Percentiles rank a stretch among this genome's conserved stretches.
Evolutionary conservation across 1,284 basidiomycete species (phyloP).

Genomic region (Cryptococcus hybrid): DNA sequence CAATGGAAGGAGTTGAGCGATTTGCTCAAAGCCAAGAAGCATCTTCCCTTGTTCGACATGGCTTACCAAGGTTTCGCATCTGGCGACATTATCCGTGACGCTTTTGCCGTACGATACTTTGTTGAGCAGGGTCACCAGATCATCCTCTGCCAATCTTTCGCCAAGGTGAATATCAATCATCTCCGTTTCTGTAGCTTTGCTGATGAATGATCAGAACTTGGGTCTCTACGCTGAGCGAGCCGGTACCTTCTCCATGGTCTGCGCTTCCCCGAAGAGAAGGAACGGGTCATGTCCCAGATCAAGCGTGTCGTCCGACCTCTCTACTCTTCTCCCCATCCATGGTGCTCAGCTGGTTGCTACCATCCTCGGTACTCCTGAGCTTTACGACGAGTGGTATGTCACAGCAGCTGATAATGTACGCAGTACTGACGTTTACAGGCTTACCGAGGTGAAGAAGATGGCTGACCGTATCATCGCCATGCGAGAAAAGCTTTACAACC

Average conservation of each 20-base stretch:
- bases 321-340: constrained; percentile 87
- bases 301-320: constrained; percentile 96
- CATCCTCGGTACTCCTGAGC: constrained; percentile 70
- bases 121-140: constrained; percentile 83
- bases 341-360: constrained; percentile 86
- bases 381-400: constrained; percentile 76
- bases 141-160: constrained; percentile 89
- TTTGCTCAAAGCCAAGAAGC: constrained; percentile 64
- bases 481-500: constrained; percentile 79
- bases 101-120: constrained; percentile 95
- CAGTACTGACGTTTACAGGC: constrained; percentile 40
- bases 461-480: constrained; percentile 95
- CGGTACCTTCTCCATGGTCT: constrained; percentile 85
- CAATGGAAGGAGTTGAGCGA: constrained; percentile 94
- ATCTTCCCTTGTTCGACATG: constrained; percentile 61
- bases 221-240: constrained; percentile 97
- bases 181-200: constrained; percentile 45
- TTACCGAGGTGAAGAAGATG: constrained; percentile 89
- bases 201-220: constrained; percentile 83
- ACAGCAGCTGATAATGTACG: background rate
- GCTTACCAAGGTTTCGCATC: constrained; percentile 97
- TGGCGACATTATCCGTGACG: constrained; percentile 81
- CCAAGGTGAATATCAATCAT: constrained; percentile 59
- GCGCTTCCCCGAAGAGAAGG: constrained; percentile 69
- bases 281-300: constrained; percentile 84